phyloP scores from a whole-genome alignment of 2,329 filamentous ascomycete species.

The Monilinia laxa region DNA sequence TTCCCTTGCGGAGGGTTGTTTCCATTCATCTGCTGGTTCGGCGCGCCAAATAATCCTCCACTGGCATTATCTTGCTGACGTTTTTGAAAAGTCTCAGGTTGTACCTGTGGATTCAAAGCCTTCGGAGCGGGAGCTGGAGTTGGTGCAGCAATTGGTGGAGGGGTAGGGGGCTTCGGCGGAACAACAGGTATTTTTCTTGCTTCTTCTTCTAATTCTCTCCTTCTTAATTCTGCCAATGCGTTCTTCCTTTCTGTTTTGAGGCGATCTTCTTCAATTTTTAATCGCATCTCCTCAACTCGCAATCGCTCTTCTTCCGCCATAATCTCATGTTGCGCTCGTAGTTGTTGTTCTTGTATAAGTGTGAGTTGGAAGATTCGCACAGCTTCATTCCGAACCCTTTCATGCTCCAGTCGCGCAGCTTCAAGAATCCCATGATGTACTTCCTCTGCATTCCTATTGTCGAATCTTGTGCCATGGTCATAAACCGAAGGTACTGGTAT shows the following conservation, averaged over 20 bases:
- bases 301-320: slow-evolving; percentile 13
- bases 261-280: slow-evolving; percentile 32
- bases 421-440: slow-evolving; percentile 56
- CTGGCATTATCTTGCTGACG: neutral
- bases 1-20: slow-evolving; percentile 13
- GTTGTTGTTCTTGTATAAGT: slow-evolving; percentile 46
- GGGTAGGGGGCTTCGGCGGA: slow-evolving; percentile 31
- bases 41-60: neutral
- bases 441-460: slow-evolving; percentile 30
- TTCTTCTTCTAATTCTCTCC: slow-evolving; percentile 46
- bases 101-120: neutral
- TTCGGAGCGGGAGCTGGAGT: slow-evolving; percentile 15
- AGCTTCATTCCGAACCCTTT: slow-evolving; percentile 57
- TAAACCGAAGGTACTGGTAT: slow-evolving; percentile 16
- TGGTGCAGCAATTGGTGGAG: slow-evolving; percentile 22
- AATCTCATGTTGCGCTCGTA: slow-evolving; percentile 21
- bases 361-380: slow-evolving; percentile 51
- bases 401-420: slow-evolving; percentile 64
- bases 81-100: slow-evolving; percentile 1
- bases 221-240: slow-evolving; percentile 53
- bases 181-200: slow-evolving; percentile 37
- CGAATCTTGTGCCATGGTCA: slow-evolving; percentile 25
- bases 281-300: neutral
- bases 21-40: neutral
- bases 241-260: slow-evolving; percentile 42